Percentiles rank a stretch among this genome's conserved stretches.
These are phyloP conservation scores for Blastocystis sp. DNA, from an alignment of 352 stramenopile species.

Conservation along the genomic window DNA sequence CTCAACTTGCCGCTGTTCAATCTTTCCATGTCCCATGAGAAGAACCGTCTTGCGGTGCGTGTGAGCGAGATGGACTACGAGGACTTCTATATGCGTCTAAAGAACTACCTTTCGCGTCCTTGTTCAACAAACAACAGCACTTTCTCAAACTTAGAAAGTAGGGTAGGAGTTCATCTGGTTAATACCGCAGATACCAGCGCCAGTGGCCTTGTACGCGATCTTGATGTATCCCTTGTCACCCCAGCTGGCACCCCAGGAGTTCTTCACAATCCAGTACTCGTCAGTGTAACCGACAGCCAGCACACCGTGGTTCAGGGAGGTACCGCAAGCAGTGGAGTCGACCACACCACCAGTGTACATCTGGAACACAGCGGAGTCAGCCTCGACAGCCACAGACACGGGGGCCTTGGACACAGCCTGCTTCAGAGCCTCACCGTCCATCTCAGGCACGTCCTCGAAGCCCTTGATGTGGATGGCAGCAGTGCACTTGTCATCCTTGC, in stretches of 20 bases:
- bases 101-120: not conserved
- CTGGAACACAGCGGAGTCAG: constrained; percentile 88
- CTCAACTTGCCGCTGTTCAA: constrained; percentile 30
- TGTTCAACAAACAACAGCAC: not conserved
- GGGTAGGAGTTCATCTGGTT: constrained; percentile 70
- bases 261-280: constrained; percentile 92
- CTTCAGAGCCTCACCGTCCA: constrained; percentile 81
- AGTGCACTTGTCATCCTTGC: constrained; percentile 64
- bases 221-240: constrained; percentile 86
- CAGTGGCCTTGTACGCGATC: constrained; percentile 77
- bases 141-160: constrained; percentile 65
- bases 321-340: constrained; percentile 77
- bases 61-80: constrained; percentile 58
- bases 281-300: constrained; percentile 90
- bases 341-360: constrained; percentile 92
- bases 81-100: constrained; percentile 26
- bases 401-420: constrained; percentile 85
- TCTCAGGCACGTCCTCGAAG: constrained; percentile 82
- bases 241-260: constrained; percentile 89
- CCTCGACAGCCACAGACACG: constrained; percentile 89
- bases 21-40: constrained; percentile 11
- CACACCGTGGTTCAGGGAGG: constrained; percentile 92
- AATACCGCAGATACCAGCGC: constrained; percentile 74
- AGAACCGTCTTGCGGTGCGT: not conserved
- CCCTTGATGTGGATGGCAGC: constrained; percentile 76